These are phyloP conservation scores for Endocalyx cinctus DNA, from an alignment of 2,329 filamentous ascomycete species.

Conservation along the genomic window DNA sequence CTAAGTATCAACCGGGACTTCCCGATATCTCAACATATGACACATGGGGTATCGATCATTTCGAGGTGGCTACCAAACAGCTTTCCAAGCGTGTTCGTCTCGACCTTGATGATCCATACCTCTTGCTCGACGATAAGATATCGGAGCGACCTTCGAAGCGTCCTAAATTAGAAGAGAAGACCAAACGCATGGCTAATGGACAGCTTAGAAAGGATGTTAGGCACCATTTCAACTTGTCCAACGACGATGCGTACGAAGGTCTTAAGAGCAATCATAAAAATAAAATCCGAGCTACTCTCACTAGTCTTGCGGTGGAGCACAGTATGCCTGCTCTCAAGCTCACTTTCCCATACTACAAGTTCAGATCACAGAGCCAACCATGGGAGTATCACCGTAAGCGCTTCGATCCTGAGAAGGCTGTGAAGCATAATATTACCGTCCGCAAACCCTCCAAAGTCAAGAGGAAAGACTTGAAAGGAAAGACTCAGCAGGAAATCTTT, in stretches of 20 bases:
- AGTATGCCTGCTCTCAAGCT: constrained; percentile 86
- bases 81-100: constrained; percentile 75
- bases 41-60: constrained; percentile 74
- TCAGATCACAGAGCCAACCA: constrained; percentile 71
- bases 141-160: constrained; percentile 59
- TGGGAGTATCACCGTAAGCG: constrained; percentile 61
- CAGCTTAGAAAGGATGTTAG: constrained; percentile 69
- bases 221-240: constrained; percentile 89
- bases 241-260: constrained; percentile 91
- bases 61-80: constrained; percentile 66
- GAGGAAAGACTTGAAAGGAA: constrained; percentile 76
- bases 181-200: constrained; percentile 63
- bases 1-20: constrained; percentile 52
- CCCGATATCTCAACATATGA: constrained; percentile 55
- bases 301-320: constrained; percentile 90
- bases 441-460: constrained; percentile 64
- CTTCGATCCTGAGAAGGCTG: constrained; percentile 61
- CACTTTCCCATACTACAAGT: constrained; percentile 94
- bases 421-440: constrained; percentile 23
- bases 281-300: constrained; percentile 89
- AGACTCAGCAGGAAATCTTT: constrained; percentile 74
- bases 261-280: constrained; percentile 96
- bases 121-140: constrained; percentile 76
- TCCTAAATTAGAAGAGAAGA: constrained; percentile 49
- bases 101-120: constrained; percentile 81